Base-by-base conservation (phyloP, 2,329 filamentous ascomycete genomes). In the Fusarium metavorans region DNA sequence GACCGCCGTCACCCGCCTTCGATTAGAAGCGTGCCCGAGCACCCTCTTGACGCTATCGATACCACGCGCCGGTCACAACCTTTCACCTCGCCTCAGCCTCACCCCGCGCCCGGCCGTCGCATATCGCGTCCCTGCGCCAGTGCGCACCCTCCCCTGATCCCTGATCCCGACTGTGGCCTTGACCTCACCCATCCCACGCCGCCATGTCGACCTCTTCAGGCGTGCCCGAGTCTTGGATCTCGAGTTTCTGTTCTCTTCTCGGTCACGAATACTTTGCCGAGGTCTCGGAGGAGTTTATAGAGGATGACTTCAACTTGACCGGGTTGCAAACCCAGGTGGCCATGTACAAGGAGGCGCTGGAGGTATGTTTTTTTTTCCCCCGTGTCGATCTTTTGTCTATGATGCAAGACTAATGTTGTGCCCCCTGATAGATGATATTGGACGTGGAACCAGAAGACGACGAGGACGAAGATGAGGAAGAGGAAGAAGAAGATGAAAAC, bases 181-280 rank as follows among this genome's bases (percentile, higher is more conserved):
- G 61, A 58, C 66, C 64, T 64, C 66, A 64, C 66, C 67, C 65
- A 64, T 45, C 68, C 67, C 60, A 56, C 70, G 67, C 66, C 75
- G 75, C 54, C 79, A 91, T 91, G 89, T 91, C 89, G 77, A 88
- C 88, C 64, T 90, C 89, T 60, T 91, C 89, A 64, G 89, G 88
- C 64, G 84, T 88, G 34, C 89, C 89, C 72, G 97, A 99, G 87
- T 97, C 95, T 66, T 99, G 97, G 97, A 98, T 99, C 86, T 93
- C 95, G 74, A 97, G 95, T 68, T 99, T 98, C 84, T 99, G 97
- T 87, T 95, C 94, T 43, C 88, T 98, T 54, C 90, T 98, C 70
- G 97, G 97, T 72, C 97, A 99, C 83, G 97, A 99, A 84, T 99
- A 98, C 86, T 99, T 99, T 84, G 97, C 97, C 73, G 97, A 99